Conservation (phyloP, 169 alveolate genomes). For the Plasmodium reichenowi region DNA sequence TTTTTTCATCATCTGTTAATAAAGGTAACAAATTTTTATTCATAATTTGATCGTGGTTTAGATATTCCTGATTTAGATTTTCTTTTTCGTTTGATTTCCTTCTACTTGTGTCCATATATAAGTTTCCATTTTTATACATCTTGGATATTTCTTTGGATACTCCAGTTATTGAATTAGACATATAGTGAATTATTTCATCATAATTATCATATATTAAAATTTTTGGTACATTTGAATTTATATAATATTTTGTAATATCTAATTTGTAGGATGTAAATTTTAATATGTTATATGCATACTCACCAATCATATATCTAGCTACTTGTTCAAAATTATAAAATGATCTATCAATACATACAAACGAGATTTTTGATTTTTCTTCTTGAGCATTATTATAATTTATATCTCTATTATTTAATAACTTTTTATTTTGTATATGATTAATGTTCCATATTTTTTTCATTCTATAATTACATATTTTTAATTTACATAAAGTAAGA, state of each 20-base stretch:
- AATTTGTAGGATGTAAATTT: conserved; percentile 67
- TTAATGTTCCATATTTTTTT: conserved; percentile 20
- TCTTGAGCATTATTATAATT: too few species aligned
- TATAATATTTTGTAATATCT: conserved; percentile 68
- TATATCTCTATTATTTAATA: not conserved
- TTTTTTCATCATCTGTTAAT: not conserved
- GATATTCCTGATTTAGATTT: not conserved
- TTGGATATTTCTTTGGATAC: conserved; percentile 68
- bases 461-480: conserved; percentile 12
- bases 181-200: conserved; percentile 74
- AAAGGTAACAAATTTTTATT: conserved; percentile 3
- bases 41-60: not conserved
- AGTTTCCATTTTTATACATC: conserved; percentile 30
- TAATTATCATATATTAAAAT: conserved; percentile 64
- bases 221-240: conserved; percentile 58
- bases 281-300: conserved; percentile 64
- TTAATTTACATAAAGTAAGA: conserved; percentile 44
- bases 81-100: not conserved
- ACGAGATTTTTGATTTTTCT: conserved; percentile 29
- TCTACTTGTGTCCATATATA: not conserved
- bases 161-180: conserved; percentile 67
- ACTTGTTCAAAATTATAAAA: conserved; percentile 68
- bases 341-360: conserved; percentile 67
- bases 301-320: conserved; percentile 75
- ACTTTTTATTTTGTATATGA: not conserved